phyloP scores from a whole-genome alignment of 495 filamentous ascomycete species.

The Talaromyces adpressus region DNA sequence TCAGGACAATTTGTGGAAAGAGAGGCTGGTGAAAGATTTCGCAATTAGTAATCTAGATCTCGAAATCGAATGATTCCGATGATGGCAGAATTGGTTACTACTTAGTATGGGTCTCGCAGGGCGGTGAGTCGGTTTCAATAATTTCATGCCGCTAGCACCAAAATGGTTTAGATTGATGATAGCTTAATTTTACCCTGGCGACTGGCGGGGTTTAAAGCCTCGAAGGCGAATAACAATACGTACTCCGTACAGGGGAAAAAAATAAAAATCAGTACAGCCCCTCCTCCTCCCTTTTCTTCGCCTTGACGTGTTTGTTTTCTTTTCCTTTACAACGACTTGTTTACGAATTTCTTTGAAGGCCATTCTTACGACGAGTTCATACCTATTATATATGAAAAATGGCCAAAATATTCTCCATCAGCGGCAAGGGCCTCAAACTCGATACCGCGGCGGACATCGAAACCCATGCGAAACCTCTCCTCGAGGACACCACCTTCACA shows the following conservation, averaged over 20 bases:
- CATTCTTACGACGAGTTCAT: too few species aligned
- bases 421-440: constrained; percentile 85
- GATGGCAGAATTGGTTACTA: neutral
- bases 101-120: neutral
- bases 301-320: constrained; percentile 6
- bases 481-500: constrained; percentile 65
- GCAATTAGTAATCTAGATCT: constrained; percentile 1
- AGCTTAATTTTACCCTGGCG: neutral
- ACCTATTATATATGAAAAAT: too few species aligned
- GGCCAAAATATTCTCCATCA: constrained; percentile 80
- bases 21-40: neutral
- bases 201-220: neutral
- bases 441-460: constrained; percentile 80
- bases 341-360: too few species aligned
- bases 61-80: neutral
- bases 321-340: constrained; percentile 4
- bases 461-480: constrained; percentile 69
- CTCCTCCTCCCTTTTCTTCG: constrained; percentile 4
- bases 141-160: neutral
- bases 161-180: neutral
- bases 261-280: constrained; percentile 13
- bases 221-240: neutral
- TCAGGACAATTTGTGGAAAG: neutral
- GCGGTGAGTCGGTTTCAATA: neutral
- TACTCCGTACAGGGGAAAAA: neutral